phyloP scores from a whole-genome alignment of 805 yeast genomes.

The Pichia thaimueangensis region DNA sequence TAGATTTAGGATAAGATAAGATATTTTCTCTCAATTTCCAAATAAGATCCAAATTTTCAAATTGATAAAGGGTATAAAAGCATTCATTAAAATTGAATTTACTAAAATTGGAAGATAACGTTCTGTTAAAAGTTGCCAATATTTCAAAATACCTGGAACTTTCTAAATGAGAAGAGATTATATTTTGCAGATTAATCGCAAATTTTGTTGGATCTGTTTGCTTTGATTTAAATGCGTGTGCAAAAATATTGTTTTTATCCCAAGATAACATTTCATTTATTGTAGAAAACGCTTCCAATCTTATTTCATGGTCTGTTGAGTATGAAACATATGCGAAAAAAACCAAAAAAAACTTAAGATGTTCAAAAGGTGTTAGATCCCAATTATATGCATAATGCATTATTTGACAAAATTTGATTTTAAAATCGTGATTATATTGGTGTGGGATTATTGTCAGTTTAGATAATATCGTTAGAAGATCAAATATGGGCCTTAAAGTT shows the following conservation, averaged over 20 bases:
- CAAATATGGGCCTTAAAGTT: not conserved
- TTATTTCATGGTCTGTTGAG: not conserved
- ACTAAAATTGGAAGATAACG: not conserved
- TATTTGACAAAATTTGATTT: not conserved
- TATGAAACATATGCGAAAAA: slow-evolving; percentile 3
- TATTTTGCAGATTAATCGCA: too few species aligned
- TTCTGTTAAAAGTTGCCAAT: too few species aligned
- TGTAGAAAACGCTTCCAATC: not conserved
- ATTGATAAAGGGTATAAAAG: not conserved
- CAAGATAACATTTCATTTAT: not conserved
- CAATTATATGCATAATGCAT: not conserved
- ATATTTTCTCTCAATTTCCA: too few species aligned
- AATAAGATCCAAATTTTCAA: not conserved
- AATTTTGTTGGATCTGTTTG: too few species aligned
- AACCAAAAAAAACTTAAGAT: not conserved
- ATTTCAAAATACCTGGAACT: too few species aligned
- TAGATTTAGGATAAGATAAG: too few species aligned
- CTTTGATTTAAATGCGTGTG: too few species aligned
- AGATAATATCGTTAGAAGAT: not conserved
- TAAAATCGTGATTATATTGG: not conserved
- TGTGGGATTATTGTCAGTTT: not conserved
- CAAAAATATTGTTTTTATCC: not conserved
- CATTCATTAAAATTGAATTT: not conserved
- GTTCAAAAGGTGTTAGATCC: slow-evolving; percentile 1
- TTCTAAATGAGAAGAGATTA: too few species aligned